phyloP scores from a whole-genome alignment of 176 grass and related monocot species.

The Lolium perenne region DNA sequence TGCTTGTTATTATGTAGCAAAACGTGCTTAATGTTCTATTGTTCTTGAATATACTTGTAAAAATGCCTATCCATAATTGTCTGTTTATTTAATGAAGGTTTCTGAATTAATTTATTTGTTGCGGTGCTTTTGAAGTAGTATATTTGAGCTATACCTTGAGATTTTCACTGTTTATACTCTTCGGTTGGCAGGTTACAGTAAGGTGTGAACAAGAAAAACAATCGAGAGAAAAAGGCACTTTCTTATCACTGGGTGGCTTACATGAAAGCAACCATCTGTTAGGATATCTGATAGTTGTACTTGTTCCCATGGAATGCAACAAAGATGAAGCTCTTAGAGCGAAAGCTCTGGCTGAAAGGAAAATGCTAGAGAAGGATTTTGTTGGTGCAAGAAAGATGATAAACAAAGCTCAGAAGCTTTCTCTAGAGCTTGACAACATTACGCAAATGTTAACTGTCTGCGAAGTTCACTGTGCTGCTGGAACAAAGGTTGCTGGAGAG shows the following conservation, averaged over 20 bases:
- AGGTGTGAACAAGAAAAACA: not conserved
- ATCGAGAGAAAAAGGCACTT: no score
- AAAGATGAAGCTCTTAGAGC: slow-evolving; percentile 81
- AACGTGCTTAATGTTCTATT: not conserved
- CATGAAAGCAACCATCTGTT: slow-evolving; percentile 1
- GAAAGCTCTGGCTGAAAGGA: slow-evolving; percentile 66
- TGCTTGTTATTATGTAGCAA: not conserved
- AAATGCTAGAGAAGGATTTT: slow-evolving; percentile 74
- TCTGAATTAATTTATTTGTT: not conserved
- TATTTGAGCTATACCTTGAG: not conserved
- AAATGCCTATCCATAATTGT: not conserved
- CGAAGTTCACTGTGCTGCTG: slow-evolving; percentile 75
- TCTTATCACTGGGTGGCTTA: not conserved
- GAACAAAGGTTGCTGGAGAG: slow-evolving; percentile 63
- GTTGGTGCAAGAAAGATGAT: slow-evolving; percentile 64
- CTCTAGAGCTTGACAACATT: slow-evolving; percentile 62
- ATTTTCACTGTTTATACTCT: not conserved
- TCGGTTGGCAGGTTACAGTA: not conserved
- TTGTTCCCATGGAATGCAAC: slow-evolving; percentile 80
- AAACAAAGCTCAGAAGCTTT: slow-evolving; percentile 69
- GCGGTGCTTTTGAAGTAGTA: slow-evolving; percentile 2
- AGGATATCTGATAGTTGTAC: slow-evolving; percentile 11
- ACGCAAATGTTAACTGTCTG: slow-evolving; percentile 78
- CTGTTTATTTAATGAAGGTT: slow-evolving; percentile 33
- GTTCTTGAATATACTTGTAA: not conserved